Evolutionary conservation across 768 basidiomycete species (phyloP).

Genomic region (Tephrocybe sp.): DNA sequence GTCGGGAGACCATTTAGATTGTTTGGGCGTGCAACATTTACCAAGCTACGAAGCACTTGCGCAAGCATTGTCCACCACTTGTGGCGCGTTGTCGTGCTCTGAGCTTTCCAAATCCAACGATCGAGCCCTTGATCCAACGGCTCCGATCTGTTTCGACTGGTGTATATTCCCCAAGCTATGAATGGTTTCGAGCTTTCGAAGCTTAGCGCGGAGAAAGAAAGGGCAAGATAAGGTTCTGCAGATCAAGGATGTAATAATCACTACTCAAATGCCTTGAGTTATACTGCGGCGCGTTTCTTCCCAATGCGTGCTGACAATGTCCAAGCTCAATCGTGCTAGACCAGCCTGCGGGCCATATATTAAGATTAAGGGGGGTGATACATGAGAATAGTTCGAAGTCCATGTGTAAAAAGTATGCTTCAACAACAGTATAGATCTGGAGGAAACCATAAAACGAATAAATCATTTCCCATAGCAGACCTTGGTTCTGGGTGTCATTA

Average conservation of each 20-base stretch:
- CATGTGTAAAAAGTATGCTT: not conserved
- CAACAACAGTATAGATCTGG: not conserved
- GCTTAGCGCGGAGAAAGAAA: not conserved
- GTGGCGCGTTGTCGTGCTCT: no score
- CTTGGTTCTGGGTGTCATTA: not conserved
- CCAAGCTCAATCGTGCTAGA: not conserved
- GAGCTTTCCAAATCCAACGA: no score
- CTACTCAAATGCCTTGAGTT: no score
- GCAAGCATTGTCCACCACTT: no score
- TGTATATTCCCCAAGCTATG: no score
- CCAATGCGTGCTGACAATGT: not conserved
- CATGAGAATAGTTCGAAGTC: not conserved
- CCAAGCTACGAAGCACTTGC: no score
- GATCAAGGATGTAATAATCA: no score
- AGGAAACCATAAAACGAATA: not conserved
- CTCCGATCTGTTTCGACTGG: no score
- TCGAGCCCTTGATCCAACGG: no score
- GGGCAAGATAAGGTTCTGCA: not conserved
- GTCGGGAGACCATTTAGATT: no score
- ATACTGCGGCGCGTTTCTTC: no score
- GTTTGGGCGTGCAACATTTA: no score
- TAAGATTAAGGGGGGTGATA: conserved; percentile 2
- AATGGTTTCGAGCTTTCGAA: not conserved
- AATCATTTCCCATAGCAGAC: not conserved
- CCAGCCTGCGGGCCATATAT: conserved; percentile 1